These are phyloP conservation scores for Podospora australis DNA, from an alignment of 495 filamentous ascomycete species.

Conservation along the genomic window DNA sequence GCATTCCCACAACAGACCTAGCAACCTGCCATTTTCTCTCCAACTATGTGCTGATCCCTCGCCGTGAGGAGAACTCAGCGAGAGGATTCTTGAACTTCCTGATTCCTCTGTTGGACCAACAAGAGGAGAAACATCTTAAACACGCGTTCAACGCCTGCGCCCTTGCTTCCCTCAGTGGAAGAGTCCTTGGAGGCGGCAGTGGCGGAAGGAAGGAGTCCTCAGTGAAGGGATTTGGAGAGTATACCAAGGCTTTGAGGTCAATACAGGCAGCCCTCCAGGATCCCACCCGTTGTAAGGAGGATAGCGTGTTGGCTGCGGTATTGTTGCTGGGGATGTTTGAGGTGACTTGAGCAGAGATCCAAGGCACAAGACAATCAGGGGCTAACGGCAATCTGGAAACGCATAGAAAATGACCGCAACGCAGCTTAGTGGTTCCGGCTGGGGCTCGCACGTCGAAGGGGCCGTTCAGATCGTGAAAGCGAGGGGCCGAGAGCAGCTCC, in stretches of 20 bases:
- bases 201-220: conserved; percentile 12
- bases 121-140: conserved; percentile 40
- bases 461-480: conserved; percentile 49
- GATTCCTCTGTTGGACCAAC: conserved; percentile 42
- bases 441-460: conserved; percentile 49
- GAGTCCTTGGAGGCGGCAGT: neutral
- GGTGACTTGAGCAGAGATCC: too few relatives aligned
- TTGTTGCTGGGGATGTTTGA: conserved; percentile 60
- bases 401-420: conserved; percentile 42
- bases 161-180: conserved; percentile 41
- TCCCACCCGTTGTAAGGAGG: conserved; percentile 34
- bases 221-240: conserved; percentile 37
- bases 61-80: conserved; percentile 26
- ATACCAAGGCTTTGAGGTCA: conserved; percentile 46
- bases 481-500: conserved; percentile 44
- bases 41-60: conserved; percentile 49
- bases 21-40: conserved; percentile 50
- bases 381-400: conserved; percentile 28
- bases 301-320: conserved; percentile 55
- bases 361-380: neutral
- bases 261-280: conserved; percentile 49
- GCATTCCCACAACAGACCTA: conserved; percentile 38
- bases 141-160: conserved; percentile 57
- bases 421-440: conserved; percentile 39
- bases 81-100: conserved; percentile 53